phyloP scores from a whole-genome alignment of 139 green algal species.

The Chlamydomonas sp. region DNA sequence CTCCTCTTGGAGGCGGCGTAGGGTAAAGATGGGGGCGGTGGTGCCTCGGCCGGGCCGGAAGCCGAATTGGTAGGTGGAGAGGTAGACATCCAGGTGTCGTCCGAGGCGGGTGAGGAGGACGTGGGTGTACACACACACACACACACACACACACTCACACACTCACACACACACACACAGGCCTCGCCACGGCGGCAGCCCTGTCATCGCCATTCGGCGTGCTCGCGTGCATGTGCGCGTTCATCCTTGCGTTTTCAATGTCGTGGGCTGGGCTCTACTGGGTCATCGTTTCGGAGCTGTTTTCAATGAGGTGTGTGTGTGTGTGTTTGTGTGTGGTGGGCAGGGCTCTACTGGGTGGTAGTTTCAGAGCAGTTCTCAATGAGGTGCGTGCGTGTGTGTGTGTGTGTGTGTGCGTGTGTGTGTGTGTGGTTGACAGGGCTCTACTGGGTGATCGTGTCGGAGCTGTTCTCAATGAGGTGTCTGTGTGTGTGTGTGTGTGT shows the following conservation, averaged over 20 bases:
- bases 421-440: neutral
- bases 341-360: constrained; percentile 71
- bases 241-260: constrained; percentile 69
- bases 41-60: no score
- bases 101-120: no score
- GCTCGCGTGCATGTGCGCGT: constrained; percentile 57
- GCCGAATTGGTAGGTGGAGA: no score
- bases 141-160: no score
- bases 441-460: neutral
- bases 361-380: constrained; percentile 70
- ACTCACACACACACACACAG: neutral
- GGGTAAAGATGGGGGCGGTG: no score
- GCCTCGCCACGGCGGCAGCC: neutral
- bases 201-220: constrained; percentile 21
- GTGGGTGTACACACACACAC: no score
- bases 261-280: neutral
- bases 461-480: neutral
- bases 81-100: no score
- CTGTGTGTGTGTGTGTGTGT: constrained; percentile 24
- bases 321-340: constrained; percentile 27
- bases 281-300: neutral
- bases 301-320: neutral
- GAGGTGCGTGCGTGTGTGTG: constrained; percentile 33
- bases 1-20: no score
- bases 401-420: neutral